Base-by-base conservation (phyloP, 768 basidiomycete species). In the Lentinula sp. region DNA sequence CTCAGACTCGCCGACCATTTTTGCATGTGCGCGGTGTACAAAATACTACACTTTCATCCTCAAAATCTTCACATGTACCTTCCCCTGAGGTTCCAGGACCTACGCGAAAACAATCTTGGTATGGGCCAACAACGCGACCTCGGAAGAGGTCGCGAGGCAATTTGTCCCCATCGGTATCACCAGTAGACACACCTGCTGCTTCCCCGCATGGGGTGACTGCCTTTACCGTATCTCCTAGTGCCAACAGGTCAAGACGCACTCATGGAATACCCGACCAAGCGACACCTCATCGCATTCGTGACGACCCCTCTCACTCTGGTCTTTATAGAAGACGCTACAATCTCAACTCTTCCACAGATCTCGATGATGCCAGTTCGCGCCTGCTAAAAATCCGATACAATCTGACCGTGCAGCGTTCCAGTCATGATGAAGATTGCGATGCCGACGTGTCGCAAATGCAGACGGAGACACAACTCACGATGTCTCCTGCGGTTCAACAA, bases 371-470 rank as follows among this genome's bases (percentile, higher is more conserved):
- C 33, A 35, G 15, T 16, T 1, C 28, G 35, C n/a, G 5, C 2
- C 35, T n/a, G 35, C 7, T 12, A 6, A 5, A 51, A 36, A 36
- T 5, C 6, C 33, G 10, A 51, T 13, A 15, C 35, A 12, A 12
- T 8, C 4, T 32, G 48, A 16, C 32, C 13, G 4, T 7, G 13
- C 53, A n/a, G 4, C 32, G 9, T 52, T 16, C 16, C 4, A 8
- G 13, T 8, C 51, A 33, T 15, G 32, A 52, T 37, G 36, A 20
- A 5, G 53, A 55, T 37, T 39, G 36, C 41, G 53, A 55, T 39
- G 53, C 53, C 15, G 53, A 55, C 20, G 53, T 55, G 15, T 55
- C 39, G n/a, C 53, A 55, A 41, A 55, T 37, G 53, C 53, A 55
- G 37, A 18, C 4, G 35, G 53, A 55, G 12, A 41, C 53, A 18